Conservation (phyloP, 108 stramenopile species). For the Cylindrotheca fusiformis region DNA sequence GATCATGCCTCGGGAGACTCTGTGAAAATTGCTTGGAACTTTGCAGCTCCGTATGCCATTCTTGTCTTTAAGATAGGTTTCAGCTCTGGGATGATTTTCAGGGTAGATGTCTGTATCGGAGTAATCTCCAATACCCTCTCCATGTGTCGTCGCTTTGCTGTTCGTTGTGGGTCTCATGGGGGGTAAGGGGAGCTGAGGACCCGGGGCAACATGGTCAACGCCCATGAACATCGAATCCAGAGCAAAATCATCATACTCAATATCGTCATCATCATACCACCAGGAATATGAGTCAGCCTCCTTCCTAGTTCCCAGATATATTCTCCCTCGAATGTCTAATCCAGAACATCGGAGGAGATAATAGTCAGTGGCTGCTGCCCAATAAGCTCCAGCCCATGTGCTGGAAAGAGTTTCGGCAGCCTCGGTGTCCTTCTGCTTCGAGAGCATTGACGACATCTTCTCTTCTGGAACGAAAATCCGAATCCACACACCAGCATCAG, state of each 20-base stretch:
- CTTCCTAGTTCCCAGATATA: conserved; percentile 51
- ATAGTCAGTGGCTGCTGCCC: conserved; percentile 35
- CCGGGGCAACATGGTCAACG: conserved; percentile 63
- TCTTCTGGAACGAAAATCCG: conserved; percentile 46
- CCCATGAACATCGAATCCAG: conserved; percentile 69
- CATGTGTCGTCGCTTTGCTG: conserved; percentile 3
- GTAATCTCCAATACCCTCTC: neutral
- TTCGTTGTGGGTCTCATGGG: conserved; percentile 15
- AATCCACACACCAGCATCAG: conserved; percentile 66
- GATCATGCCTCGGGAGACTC: conserved; percentile 48
- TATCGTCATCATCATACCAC: conserved; percentile 23
- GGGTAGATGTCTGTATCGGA: neutral
- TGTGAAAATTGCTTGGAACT: conserved; percentile 59
- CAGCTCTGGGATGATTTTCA: conserved; percentile 21
- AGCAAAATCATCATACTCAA: conserved; percentile 49
- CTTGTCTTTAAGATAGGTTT: conserved; percentile 25
- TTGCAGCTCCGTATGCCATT: conserved; percentile 65
- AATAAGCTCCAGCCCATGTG: conserved; percentile 60
- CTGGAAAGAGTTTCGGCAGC: neutral
- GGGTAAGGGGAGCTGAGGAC: conserved; percentile 37
- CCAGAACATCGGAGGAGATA: conserved; percentile 71
- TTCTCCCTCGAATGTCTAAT: conserved; percentile 63
- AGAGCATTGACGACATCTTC: conserved; percentile 1
- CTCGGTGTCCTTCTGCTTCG: neutral
- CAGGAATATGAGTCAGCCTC: conserved; percentile 21